Evolutionary conservation across 768 basidiomycete species (phyloP).

Genomic region (Nidula microcarpa): DNA sequence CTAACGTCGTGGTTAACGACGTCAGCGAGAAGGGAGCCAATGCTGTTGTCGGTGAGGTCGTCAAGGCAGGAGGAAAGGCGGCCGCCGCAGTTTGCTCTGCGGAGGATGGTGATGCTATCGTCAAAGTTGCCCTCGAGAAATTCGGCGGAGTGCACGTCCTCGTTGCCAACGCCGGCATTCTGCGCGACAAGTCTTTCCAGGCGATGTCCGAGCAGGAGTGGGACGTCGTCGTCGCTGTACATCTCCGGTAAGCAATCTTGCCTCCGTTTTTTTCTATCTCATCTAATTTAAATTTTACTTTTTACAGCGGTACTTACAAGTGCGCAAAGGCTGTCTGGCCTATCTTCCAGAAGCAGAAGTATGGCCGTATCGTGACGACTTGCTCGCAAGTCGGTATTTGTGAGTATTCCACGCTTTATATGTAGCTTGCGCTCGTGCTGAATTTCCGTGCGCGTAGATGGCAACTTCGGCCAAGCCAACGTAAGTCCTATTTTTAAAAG

Average conservation of each 20-base stretch:
- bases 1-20: slow-evolving; percentile 96
- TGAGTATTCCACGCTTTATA: slow-evolving; percentile 33
- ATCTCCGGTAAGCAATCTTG: slow-evolving; percentile 53
- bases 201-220: slow-evolving; percentile 91
- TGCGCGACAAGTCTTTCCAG: slow-evolving; percentile 90
- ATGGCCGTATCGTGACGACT: slow-evolving; percentile 94
- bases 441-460: slow-evolving; percentile 46
- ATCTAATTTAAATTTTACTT: slow-evolving; percentile 3
- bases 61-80: slow-evolving; percentile 87
- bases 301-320: slow-evolving; percentile 80
- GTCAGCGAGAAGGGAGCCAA: slow-evolving; percentile 84
- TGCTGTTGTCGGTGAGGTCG: slow-evolving; percentile 83
- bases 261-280: too few species aligned
- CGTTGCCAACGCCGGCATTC: slow-evolving; percentile 89
- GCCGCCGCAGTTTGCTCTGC: slow-evolving; percentile 79
- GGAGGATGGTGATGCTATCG: slow-evolving; percentile 89
- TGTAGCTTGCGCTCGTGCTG: background rate
- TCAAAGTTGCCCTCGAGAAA: slow-evolving; percentile 79
- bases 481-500: slow-evolving; percentile 26
- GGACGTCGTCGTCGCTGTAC: slow-evolving; percentile 88
- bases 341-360: slow-evolving; percentile 93
- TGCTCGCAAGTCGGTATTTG: slow-evolving; percentile 90
- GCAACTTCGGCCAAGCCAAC: slow-evolving; percentile 94
- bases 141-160: slow-evolving; percentile 89
- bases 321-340: slow-evolving; percentile 96